Evolutionary conservation across 768 basidiomycete species (phyloP).

Genomic region (Mycena vulgaris): DNA sequence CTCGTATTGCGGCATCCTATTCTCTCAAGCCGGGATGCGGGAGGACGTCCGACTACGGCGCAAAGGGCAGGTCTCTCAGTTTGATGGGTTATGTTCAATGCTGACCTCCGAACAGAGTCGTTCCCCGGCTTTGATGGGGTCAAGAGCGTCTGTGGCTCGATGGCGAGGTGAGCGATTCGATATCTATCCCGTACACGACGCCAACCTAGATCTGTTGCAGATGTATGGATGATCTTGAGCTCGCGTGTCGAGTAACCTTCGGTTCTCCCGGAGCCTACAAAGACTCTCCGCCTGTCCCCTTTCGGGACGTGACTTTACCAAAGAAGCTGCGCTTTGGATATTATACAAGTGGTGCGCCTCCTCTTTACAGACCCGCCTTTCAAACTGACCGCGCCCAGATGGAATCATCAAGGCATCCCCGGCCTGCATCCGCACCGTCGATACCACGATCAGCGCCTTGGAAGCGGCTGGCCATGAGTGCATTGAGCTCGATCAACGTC

Average conservation of each 20-base stretch:
- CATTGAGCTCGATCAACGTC: slow-evolving; percentile 48
- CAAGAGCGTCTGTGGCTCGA: slow-evolving; percentile 23
- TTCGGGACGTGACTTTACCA: slow-evolving; percentile 14
- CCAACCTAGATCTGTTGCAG: background rate
- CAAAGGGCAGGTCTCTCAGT: no score
- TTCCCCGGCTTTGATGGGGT: slow-evolving; percentile 32
- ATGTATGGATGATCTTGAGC: slow-evolving; percentile 34
- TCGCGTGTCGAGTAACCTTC: slow-evolving; percentile 23
- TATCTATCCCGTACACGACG: no score
- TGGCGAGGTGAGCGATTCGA: slow-evolving; percentile 17
- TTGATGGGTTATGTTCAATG: no score
- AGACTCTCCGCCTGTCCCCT: slow-evolving; percentile 21
- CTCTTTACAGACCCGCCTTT: background rate
- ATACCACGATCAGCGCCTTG: slow-evolving; percentile 61
- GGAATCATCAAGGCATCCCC: slow-evolving; percentile 73
- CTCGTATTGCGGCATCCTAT: slow-evolving; percentile 76
- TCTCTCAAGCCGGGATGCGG: slow-evolving; percentile 67
- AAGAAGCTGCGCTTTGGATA: slow-evolving; percentile 55
- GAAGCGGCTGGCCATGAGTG: slow-evolving; percentile 64
- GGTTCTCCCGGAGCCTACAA: slow-evolving; percentile 13
- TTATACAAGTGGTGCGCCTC: slow-evolving; percentile 23
- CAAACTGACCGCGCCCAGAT: background rate
- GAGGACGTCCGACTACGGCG: slow-evolving; percentile 63
- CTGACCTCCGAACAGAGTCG: background rate
- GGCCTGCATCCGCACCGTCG: slow-evolving; percentile 68